Percentiles rank a stretch among this genome's conserved stretches.
Evolutionary conservation across 441 rosid genomes (phyloP).

Genomic region (Pelargonium fulgidum): DNA sequence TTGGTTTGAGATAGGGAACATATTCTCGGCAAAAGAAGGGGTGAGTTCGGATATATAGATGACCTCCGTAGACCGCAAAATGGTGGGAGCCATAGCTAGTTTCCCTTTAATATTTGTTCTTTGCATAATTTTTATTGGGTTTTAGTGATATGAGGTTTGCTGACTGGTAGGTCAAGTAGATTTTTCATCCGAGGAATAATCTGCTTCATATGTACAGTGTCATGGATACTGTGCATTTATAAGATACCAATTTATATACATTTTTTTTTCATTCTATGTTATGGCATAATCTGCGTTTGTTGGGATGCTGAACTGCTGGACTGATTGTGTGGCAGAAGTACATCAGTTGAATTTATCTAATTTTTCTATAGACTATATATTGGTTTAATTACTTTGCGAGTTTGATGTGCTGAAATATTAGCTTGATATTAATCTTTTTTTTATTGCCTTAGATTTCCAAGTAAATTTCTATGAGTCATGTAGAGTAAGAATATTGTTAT

Average conservation of each 20-base stretch:
- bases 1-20: not conserved
- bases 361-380: not conserved
- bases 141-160: not conserved
- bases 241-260: too few species aligned
- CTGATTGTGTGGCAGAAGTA: not conserved
- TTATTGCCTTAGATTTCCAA: not conserved
- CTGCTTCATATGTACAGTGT: too few species aligned
- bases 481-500: not conserved
- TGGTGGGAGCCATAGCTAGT: constrained; percentile 1
- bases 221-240: too few species aligned
- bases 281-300: not conserved
- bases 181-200: too few species aligned
- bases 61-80: not conserved
- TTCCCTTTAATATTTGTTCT: not conserved
- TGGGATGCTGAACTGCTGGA: not conserved
- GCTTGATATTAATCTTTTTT: not conserved
- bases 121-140: not conserved
- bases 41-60: not conserved
- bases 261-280: not conserved
- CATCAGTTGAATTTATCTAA: not conserved
- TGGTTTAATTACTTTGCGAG: not conserved
- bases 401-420: not conserved
- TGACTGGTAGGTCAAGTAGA: not conserved
- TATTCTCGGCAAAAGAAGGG: not conserved
- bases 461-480: not conserved